These are phyloP conservation scores for Ogataea ganodermae DNA, from an alignment of 805 yeast species.

Conservation along the genomic window DNA sequence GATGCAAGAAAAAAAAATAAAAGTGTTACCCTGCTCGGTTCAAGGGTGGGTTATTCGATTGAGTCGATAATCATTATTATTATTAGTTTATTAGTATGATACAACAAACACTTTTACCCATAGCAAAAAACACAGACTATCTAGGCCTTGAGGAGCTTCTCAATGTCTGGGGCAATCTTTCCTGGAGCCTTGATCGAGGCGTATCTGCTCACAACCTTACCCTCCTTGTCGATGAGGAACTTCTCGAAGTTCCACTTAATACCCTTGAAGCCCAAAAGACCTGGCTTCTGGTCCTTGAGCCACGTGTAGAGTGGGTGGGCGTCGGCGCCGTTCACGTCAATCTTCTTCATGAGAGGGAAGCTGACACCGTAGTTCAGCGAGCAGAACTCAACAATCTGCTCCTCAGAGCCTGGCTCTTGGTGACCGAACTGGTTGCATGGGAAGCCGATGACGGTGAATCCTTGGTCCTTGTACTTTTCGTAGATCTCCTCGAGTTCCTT, in stretches of 20 bases:
- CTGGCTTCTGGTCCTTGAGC: slow-evolving; percentile 63
- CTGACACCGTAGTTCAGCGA: slow-evolving; percentile 82
- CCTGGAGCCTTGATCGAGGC: slow-evolving; percentile 70
- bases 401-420: slow-evolving; percentile 72
- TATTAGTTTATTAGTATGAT: background rate
- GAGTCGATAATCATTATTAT: background rate
- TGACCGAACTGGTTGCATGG: slow-evolving; percentile 90
- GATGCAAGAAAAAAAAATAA: no score
- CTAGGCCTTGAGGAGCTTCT: slow-evolving; percentile 46
- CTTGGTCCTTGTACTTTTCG: slow-evolving; percentile 61
- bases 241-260: slow-evolving; percentile 64
- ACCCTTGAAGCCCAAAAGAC: slow-evolving; percentile 68
- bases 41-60: background rate
- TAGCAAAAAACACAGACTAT: background rate
- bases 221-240: slow-evolving; percentile 55
- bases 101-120: background rate
- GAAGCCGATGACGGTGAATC: slow-evolving; percentile 73
- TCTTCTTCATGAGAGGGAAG: slow-evolving; percentile 84
- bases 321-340: slow-evolving; percentile 84
- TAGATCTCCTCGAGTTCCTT: slow-evolving; percentile 68
- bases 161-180: slow-evolving; percentile 57
- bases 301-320: slow-evolving; percentile 80
- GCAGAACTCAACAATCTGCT: slow-evolving; percentile 75
- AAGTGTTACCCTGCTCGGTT: background rate
- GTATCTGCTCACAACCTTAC: slow-evolving; percentile 53